phyloP scores from a whole-genome alignment of 2,329 filamentous ascomycete species.

The Arthrobotrys sinensis region DNA sequence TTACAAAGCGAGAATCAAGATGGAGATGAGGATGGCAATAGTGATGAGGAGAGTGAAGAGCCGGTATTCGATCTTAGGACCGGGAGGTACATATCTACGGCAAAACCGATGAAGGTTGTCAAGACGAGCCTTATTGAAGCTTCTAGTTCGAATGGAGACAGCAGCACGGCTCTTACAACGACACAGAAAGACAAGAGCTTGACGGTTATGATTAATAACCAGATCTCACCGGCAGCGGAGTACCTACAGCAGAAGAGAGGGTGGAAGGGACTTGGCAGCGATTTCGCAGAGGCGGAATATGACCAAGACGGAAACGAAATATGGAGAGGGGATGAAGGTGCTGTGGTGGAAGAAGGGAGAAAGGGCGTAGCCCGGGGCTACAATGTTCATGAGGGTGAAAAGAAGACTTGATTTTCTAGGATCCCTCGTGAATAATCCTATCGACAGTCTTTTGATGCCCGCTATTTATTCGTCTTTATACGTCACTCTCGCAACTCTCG shows the following conservation, averaged over 20 bases:
- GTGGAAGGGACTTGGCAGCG: constrained; percentile 92
- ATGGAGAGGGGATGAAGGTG: constrained; percentile 71
- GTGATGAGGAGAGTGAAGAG: constrained; percentile 72
- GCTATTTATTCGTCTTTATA: constrained; percentile 5
- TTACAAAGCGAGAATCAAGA: constrained; percentile 58
- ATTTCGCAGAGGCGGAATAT: constrained; percentile 76
- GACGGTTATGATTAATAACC: constrained; percentile 84
- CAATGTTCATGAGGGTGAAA: constrained; percentile 75
- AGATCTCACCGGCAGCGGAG: constrained; percentile 92
- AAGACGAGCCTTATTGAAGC: constrained; percentile 32
- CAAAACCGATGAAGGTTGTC: constrained; percentile 78
- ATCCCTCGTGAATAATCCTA: neutral
- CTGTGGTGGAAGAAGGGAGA: constrained; percentile 85
- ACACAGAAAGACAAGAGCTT: constrained; percentile 75
- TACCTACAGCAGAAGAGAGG: constrained; percentile 85
- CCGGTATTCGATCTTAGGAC: constrained; percentile 95
- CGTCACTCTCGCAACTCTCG: constrained; percentile 4
- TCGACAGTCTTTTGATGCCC: neutral
- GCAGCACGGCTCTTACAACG: constrained; percentile 74
- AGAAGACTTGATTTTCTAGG: constrained; percentile 63
- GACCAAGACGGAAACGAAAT: constrained; percentile 73
- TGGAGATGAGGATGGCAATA: constrained; percentile 64
- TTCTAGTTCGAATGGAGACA: constrained; percentile 65
- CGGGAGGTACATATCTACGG: constrained; percentile 83
- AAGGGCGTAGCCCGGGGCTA: constrained; percentile 92